Base-by-base conservation (phyloP, 768 basidiomycete genomes). In the Auriculariales sp. region DNA sequence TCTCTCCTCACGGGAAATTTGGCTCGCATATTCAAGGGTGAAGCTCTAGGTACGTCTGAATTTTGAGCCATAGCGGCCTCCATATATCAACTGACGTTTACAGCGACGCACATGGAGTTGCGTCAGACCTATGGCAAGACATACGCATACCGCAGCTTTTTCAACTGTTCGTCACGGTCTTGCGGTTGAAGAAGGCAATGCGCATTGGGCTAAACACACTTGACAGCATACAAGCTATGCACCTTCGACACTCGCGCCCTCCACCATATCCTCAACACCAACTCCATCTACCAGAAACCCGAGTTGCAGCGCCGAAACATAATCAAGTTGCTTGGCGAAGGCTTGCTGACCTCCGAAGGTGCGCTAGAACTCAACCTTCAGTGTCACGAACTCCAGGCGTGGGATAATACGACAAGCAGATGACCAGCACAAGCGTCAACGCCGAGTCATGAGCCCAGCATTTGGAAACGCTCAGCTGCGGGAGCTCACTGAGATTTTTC, bases 401-500 rank as follows among this genome's bases (percentile, higher is more conserved):
- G n/a, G 9, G 19, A 6, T 9, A n/a, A n/a, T n/a, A 24, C 22
- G 17, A 24, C 5, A 44, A 25, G 39, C 2, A n/a, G n/a, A n/a
- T n/a, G 39, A 44, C 22, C 39, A 44, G 39, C 39, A 44, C 19
- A 44, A 25, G 19, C 17, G 39, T 22, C 39, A n/a, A 25, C 12
- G 39, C 12, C 17, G 39, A 10, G 27, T 25, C 4, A 44, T 44
- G 80, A 83, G 82, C 54, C 80, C 81, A 11, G 79, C 79, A 0
- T 84, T 84, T 55, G 78, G 80, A 1, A 67, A 70, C 2, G 62
- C 70, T 1, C 79, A 81, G 55, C 70, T 82, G 32, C 67, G 79
- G 2, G 74, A 73, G 35, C 57, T 81, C 12, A 77, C 77, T 0
- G 67, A 67, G 12, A 73, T 76, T 11, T 81, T 83, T 52, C 55